These are phyloP conservation scores for Cymbopogon citratus DNA, from an alignment of 176 grass and related monocot genomes.

Conservation along the genomic window DNA sequence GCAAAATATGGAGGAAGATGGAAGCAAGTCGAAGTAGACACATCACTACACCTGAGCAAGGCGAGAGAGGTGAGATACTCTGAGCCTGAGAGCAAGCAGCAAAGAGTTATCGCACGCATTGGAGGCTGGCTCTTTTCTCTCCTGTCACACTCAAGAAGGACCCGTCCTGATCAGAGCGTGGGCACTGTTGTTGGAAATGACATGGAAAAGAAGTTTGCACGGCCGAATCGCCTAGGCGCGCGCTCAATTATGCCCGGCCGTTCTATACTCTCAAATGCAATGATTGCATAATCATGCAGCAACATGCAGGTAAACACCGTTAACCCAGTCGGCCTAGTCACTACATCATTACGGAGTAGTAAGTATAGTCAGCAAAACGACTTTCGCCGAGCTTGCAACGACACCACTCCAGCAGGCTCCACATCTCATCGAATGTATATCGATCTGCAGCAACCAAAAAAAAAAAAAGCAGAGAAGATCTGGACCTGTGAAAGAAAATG, in stretches of 20 bases:
- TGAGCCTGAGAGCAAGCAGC: too few relatives aligned
- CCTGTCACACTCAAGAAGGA: conserved; percentile 49
- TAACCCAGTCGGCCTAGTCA: too few relatives aligned
- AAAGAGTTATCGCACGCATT: too few relatives aligned
- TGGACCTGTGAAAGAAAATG: not conserved
- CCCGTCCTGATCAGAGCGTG: conserved; percentile 26
- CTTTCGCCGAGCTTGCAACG: too few relatives aligned
- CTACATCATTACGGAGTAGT: too few relatives aligned
- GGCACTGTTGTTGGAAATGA: conserved; percentile 31
- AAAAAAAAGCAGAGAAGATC: not conserved
- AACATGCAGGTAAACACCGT: too few relatives aligned
- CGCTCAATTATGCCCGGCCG: conserved; percentile 14
- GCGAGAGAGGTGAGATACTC: too few relatives aligned
- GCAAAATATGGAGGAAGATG: not conserved
- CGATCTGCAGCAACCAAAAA: not conserved
- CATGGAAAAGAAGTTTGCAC: conserved; percentile 27
- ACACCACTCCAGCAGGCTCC: too few relatives aligned
- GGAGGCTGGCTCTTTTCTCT: conserved; percentile 18
- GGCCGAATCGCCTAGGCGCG: not conserved
- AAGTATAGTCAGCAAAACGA: too few relatives aligned
- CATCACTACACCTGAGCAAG: conserved; percentile 7
- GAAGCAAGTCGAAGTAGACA: not conserved
- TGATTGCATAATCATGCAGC: not conserved
- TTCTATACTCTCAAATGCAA: not conserved
- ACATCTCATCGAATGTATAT: not conserved